phyloP scores from a whole-genome alignment of 2,329 filamentous ascomycete genomes.

The Trichoderma cornu-damae region DNA sequence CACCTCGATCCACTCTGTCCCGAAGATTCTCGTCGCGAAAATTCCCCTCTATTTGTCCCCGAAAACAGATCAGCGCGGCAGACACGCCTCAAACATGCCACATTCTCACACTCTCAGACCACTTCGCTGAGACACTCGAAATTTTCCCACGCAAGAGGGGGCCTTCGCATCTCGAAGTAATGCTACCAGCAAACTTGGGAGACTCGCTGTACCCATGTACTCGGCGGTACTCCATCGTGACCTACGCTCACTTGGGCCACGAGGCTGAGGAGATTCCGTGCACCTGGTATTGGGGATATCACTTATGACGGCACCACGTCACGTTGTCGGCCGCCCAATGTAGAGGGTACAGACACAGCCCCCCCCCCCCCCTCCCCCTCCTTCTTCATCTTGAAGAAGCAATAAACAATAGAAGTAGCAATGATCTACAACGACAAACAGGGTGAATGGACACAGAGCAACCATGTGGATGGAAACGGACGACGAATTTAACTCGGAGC shows the following conservation, averaged over 20 bases:
- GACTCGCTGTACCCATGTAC: not conserved
- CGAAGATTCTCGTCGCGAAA: not conserved
- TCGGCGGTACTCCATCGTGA: not conserved
- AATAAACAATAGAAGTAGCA: not conserved
- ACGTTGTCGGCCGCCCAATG: not conserved
- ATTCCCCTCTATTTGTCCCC: not conserved
- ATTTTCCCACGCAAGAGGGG: not conserved
- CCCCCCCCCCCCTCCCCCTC: too few relatives aligned
- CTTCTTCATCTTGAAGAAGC: not conserved
- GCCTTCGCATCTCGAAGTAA: not conserved
- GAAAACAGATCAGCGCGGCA: constrained; percentile 8
- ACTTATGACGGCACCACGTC: not conserved
- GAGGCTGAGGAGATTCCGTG: not conserved
- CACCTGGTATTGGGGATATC: constrained; percentile 11
- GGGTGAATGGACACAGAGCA: not conserved
- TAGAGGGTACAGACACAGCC: not conserved
- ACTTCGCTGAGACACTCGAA: constrained; percentile 7
- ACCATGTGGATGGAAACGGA: not conserved
- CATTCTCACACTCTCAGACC: constrained; percentile 14
- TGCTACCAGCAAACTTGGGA: constrained; percentile 8
- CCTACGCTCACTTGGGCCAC: not conserved
- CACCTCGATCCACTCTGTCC: not conserved
- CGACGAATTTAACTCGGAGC: too few relatives aligned
- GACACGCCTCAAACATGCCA: constrained; percentile 9
- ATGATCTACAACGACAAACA: not conserved